Conservation (phyloP, 768 basidiomycete species). For the Xerocomellus dryophilus region DNA sequence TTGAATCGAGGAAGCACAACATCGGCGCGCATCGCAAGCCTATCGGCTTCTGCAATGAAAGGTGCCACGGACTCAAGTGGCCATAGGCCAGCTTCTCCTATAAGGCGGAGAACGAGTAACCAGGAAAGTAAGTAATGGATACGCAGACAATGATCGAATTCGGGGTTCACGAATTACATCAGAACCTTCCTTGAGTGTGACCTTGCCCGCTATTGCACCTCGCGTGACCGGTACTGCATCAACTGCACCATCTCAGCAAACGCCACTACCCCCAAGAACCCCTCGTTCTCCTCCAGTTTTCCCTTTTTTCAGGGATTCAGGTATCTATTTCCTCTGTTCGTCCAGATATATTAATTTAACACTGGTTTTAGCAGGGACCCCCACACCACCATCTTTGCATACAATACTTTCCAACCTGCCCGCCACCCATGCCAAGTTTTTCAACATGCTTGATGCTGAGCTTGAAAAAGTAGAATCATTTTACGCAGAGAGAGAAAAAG, state of each 20-base stretch:
- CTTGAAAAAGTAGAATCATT: conserved; percentile 84
- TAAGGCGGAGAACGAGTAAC: neutral
- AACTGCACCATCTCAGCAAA: conserved; percentile 15
- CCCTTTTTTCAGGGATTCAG: conserved; percentile 16
- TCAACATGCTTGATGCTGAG: conserved; percentile 69
- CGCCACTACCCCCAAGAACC: conserved; percentile 4
- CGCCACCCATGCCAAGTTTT: conserved; percentile 64
- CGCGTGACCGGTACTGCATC: conserved; percentile 6
- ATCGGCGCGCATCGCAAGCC: neutral
- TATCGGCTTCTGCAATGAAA: neutral
- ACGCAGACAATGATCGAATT: no score
- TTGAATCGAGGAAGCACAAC: neutral
- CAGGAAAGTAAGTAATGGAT: conserved; percentile 8
- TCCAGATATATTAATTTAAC: neutral
- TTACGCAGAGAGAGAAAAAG: conserved; percentile 66
- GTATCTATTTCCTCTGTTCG: neutral
- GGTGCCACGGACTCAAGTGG: neutral
- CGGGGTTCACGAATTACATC: neutral
- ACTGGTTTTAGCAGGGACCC: neutral
- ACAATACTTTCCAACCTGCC: conserved; percentile 54
- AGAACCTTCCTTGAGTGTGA: conserved; percentile 19
- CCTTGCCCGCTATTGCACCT: conserved; percentile 7
- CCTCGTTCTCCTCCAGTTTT: conserved; percentile 10
- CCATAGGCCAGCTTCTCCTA: neutral
- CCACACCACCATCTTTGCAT: conserved; percentile 37